A percentile compares a stretch with the other conserved stretches of the same genome.
Conservation (phyloP, 306 rosid species). For the peach (Prunus persica) region Prunus_persica_NCBIv2 NC_034010.1:10836001-10836500, state of each 20-base stretch:
- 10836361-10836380: no score
- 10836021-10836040: constrained; percentile 7
- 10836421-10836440: no score
- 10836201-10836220: constrained; percentile 89
- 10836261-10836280: background rate
- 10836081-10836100: constrained; percentile 43
- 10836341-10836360: constrained; percentile 80
- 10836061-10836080: constrained; percentile 34
- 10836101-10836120: constrained; percentile 31
- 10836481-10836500: no score
- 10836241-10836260: background rate
- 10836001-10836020: no score
- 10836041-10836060: constrained; percentile 43
- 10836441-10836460: no score
- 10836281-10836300: constrained; percentile 3
- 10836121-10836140: constrained; percentile 45
- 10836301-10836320: constrained; percentile 3
- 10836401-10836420: no score
- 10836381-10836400: background rate
- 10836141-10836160: constrained; percentile 88
- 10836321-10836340: constrained; percentile 61
- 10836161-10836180: constrained; percentile 95
- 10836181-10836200: constrained; percentile 87
- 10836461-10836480: no score
- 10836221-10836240: constrained; percentile 32